Base-by-base conservation (phyloP, 2,329 filamentous ascomycete genomes). In the Alternaria arborescens region DNA sequence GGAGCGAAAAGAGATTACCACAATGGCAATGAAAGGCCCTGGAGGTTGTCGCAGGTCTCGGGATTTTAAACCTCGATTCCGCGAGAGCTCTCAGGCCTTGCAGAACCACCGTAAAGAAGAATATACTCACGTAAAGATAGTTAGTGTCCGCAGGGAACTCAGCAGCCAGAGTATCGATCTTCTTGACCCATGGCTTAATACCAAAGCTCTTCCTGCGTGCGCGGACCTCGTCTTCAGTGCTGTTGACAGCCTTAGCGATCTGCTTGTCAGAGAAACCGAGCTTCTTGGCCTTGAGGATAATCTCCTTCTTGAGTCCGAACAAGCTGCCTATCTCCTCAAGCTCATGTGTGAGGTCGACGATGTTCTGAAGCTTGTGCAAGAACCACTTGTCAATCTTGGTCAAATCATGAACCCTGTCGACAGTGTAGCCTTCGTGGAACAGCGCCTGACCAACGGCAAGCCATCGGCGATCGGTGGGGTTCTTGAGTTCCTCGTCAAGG, bases 321-420 rank as follows among this genome's bases (percentile, higher is more conserved):
- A 99, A 86, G 73, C 89, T 91, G 69, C 93, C 94, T 62, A 93
- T 88, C 32, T 90, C 88, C 82, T 97, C 88, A 64, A 99, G 88
- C 78, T 97, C 92, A 68, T 88, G 88, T 61, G 91, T 92, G 83
- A 91, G 94, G 80, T 98, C 88, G 53, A 97, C 95, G 73, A 99
- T 92, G 84, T 98, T 98, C 83, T 97, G 90, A 52, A 99, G 88
- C 87, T 99, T 98, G 88, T 97, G 88, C 72, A 99, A 83, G 86
- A 99, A 99, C 95, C 95, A 98, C 82, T 97, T 97, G 84, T 98
- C 95, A 74, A 99, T 99, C 86, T 97, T 97, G 82, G 91, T 97
- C 71, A 99, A 84, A 7, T 97, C 93, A 77, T 98, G 93, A 16
- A 99, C 86, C 79, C 87, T 89, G 67, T 99, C 94, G 47, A 97